Evolutionary conservation across 352 stramenopile genomes (phyloP), one percentile per base, ranked within the genome.

Genomic region (Pythium guiyangense): DNA sequence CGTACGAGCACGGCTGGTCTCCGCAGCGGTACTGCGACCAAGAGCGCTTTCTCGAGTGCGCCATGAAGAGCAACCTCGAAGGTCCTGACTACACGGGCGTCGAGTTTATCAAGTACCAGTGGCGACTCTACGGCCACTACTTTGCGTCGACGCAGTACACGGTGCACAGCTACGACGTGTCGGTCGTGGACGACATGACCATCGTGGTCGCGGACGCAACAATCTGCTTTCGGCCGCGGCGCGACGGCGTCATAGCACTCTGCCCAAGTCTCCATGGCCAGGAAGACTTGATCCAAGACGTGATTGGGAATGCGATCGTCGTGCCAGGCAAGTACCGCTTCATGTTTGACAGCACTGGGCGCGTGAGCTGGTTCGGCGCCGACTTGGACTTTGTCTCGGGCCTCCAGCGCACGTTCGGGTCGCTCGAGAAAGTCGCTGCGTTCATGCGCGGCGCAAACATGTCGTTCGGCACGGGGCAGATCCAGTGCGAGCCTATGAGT

Each of bases 341-440:
- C 59, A 52, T 84, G 27, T 85, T 90, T 40, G 75, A 81, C 20
- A 18, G 35, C 0, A 49, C 62, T 22, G 75, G 72, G 34, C 37
- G 60, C 27, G 54, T 82, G 25, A 88, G 46, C 39, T 88, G 73
- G 75, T 73, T 87, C 35, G 79, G 74, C 43, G 69, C 70, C 25
- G 72, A 90, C 40, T 74, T 78, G 64, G 76, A 88, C 62, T 74
- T 88, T 52, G 64, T 90, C 11, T 48, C 31, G 2, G 77, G 71
- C 0, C 53, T 90, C 2, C 69, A 85, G 20, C 64, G 54, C 22
- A 48, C 67, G 14, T 47, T 85, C n/a, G 74, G 74, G 2, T 77
- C 64, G 25, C 59, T 90, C n/a, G 49, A 67, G 22, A 72, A 74
- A 37, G 76, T 74, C 4, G 66, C 65, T 9, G 37, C 43, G n/a